Evolutionary conservation across 2,329 filamentous ascomycete genomes (phyloP).

Genomic region (Fusarium burgessii): DNA sequence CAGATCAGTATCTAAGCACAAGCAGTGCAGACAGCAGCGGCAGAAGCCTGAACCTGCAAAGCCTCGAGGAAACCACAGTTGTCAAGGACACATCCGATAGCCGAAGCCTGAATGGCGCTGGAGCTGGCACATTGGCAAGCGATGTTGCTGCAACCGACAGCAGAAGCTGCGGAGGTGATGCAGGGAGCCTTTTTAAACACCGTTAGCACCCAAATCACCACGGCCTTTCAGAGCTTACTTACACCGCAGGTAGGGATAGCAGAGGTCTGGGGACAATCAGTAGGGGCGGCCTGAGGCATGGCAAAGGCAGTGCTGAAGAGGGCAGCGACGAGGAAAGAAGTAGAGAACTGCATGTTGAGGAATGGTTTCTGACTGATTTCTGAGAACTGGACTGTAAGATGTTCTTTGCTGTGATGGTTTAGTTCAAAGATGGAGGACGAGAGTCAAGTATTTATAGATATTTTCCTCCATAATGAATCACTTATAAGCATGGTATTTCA

Average conservation of each 20-base stretch:
- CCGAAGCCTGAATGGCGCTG: conserved; percentile 29
- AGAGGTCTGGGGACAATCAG: conserved; percentile 34
- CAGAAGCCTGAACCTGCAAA: conserved; percentile 27
- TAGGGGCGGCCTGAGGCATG: conserved; percentile 29
- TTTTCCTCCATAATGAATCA: not conserved
- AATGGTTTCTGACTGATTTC: not conserved
- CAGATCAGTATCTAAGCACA: conserved; percentile 9
- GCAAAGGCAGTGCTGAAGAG: conserved; percentile 24
- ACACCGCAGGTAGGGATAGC: conserved; percentile 40
- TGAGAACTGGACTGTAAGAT: not conserved
- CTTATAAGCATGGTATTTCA: not conserved
- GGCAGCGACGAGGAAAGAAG: conserved; percentile 18
- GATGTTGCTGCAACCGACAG: conserved; percentile 33
- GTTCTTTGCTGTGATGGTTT: not conserved
- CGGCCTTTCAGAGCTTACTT: not conserved
- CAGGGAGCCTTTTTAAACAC: conserved; percentile 15
- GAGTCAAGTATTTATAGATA: not conserved
- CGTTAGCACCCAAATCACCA: not conserved
- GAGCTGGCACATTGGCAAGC: conserved; percentile 36
- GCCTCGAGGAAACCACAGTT: conserved; percentile 32
- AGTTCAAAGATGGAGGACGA: not conserved
- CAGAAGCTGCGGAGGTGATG: conserved; percentile 32
- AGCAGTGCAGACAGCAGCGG: conserved; percentile 36
- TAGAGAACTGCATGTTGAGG: conserved; percentile 28
- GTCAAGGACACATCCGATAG: conserved; percentile 29